Percentiles rank a stretch among this genome's conserved stretches.
phyloP scores from a whole-genome alignment of 1,284 basidiomycete species.

The Trichosporon sp. region DNA sequence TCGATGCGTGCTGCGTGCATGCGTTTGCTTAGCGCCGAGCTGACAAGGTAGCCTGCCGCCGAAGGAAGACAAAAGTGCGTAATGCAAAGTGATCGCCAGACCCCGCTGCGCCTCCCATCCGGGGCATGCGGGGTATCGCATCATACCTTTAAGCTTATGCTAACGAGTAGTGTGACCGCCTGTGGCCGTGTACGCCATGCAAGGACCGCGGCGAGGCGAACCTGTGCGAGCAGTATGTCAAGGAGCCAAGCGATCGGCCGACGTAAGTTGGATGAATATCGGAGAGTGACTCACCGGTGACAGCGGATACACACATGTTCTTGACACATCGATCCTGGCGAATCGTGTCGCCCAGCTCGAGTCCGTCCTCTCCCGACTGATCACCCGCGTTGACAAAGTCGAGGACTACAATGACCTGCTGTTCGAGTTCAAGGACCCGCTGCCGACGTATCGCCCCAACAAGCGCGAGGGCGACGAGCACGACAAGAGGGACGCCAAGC shows the following conservation, averaged over 20 bases:
- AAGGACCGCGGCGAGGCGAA: conserved; percentile 23
- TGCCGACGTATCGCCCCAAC: conserved; percentile 13
- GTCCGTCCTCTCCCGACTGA: conserved; percentile 15
- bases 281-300: conserved; percentile 3
- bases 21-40: not conserved
- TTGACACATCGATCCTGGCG: conserved; percentile 22
- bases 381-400: conserved; percentile 12
- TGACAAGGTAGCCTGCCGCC: conserved; percentile 12
- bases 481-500: not conserved
- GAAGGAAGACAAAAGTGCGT: conserved; percentile 19
- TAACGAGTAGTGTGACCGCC: conserved; percentile 12
- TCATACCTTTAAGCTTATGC: not conserved
- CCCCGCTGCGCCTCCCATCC: not conserved
- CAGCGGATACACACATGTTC: conserved; percentile 27
- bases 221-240: conserved; percentile 19
- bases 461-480: conserved; percentile 7
- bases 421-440: conserved; percentile 14
- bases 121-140: not conserved
- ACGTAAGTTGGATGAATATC: conserved; percentile 10
- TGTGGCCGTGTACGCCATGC: conserved; percentile 21
- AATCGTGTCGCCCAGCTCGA: conserved; percentile 24
- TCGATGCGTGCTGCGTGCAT: not conserved
- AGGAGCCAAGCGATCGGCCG: conserved; percentile 18
- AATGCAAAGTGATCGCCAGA: not conserved
- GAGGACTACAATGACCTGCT: conserved; percentile 17